These are phyloP conservation scores for Juncus effusus DNA, from an alignment of 176 grass and related monocot species.

Conservation along the genomic window DNA sequence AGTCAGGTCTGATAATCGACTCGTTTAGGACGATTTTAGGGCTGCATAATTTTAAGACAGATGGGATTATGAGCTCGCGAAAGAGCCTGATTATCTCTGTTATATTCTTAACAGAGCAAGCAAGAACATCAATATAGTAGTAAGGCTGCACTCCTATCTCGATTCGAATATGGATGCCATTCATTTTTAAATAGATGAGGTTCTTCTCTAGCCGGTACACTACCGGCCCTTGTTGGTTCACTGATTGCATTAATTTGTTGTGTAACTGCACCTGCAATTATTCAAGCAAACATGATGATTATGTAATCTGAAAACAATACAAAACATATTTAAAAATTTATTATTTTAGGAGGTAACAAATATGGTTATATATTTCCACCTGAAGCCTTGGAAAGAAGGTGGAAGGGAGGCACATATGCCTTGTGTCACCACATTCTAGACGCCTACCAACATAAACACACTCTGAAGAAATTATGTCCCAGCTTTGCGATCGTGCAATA, in stretches of 20 bases:
- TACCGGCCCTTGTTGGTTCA: conserved; percentile 31
- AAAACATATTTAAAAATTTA: not conserved
- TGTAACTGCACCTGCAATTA: conserved; percentile 70
- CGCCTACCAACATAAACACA: conserved; percentile 63
- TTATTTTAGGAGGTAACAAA: not conserved
- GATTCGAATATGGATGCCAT: conserved; percentile 60
- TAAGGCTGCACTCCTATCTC: conserved; percentile 46
- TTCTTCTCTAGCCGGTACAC: conserved; percentile 72
- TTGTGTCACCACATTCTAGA: conserved; percentile 64
- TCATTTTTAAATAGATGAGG: conserved; percentile 66
- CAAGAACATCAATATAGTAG: conserved; percentile 70
- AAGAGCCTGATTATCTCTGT: conserved; percentile 73
- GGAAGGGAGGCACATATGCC: conserved; percentile 56
- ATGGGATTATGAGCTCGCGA: conserved; percentile 58
- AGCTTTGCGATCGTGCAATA: conserved; percentile 39
- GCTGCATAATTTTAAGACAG: conserved; percentile 54
- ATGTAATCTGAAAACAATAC: not conserved
- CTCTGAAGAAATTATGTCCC: conserved; percentile 42
- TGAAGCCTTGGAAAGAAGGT: conserved; percentile 86
- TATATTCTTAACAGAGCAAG: conserved; percentile 74
- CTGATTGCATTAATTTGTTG: conserved; percentile 49
- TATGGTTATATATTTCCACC: conserved; percentile 36
- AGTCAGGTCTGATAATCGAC: conserved; percentile 73
- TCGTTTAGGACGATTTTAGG: conserved; percentile 60
- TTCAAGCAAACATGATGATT: not conserved